phyloP scores from a whole-genome alignment of 2,329 filamentous ascomycete genomes.

The Stagonosporopsis cucurbitacearum region DNA sequence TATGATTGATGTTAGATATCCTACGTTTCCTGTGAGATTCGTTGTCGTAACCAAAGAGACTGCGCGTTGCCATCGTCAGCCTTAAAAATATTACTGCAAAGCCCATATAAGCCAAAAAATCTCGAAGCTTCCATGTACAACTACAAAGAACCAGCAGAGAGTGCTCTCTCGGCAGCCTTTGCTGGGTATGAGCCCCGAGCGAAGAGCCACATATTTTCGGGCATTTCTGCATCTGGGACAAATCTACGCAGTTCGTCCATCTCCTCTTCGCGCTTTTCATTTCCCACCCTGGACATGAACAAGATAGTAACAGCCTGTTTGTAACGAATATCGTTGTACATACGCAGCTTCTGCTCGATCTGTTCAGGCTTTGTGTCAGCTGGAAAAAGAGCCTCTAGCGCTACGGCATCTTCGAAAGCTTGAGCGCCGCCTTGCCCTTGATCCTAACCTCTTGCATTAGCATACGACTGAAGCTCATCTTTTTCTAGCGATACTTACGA shows the following conservation, averaged over 20 bases:
- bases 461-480: too few relatives aligned
- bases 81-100: too few relatives aligned
- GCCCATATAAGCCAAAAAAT: too few relatives aligned
- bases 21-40: too few relatives aligned
- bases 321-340: slow-evolving; percentile 21
- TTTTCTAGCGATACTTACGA: too few relatives aligned
- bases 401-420: slow-evolving; percentile 21
- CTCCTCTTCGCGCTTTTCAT: slow-evolving; percentile 1
- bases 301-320: slow-evolving; percentile 4
- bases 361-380: slow-evolving; percentile 3
- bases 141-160: too few relatives aligned
- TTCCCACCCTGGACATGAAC: slow-evolving; percentile 14
- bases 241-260: not conserved
- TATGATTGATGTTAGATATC: too few relatives aligned
- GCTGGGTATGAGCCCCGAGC: not conserved
- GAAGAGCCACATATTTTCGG: not conserved
- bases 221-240: not conserved
- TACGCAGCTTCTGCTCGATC: slow-evolving; percentile 7
- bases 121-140: too few relatives aligned
- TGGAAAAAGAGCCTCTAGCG: slow-evolving; percentile 16
- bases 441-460: not conserved
- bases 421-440: slow-evolving; percentile 20
- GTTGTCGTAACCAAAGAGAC: too few relatives aligned
- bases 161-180: not conserved
- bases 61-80: too few relatives aligned